These are phyloP conservation scores for Wickerhamomyces strasburgensis DNA, from an alignment of 805 yeast genomes.

Conservation along the genomic window DNA sequence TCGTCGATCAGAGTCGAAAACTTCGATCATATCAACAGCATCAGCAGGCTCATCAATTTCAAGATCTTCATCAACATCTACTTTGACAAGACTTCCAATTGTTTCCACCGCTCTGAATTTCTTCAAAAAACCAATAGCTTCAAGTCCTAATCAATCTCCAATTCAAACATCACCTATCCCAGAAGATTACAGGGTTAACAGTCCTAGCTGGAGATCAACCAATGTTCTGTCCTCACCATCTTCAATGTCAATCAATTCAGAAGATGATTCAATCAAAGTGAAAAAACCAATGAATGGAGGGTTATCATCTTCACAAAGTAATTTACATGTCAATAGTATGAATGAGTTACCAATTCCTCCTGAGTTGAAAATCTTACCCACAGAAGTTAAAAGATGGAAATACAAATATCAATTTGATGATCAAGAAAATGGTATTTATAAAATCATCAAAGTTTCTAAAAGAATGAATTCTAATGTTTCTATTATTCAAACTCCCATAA, in stretches of 20 bases:
- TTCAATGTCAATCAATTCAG: conserved; percentile 20
- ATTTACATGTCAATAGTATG: conserved; percentile 14
- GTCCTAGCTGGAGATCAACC: conserved; percentile 13
- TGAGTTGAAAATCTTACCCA: conserved; percentile 38
- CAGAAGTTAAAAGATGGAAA: conserved; percentile 41
- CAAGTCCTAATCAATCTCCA: conserved; percentile 7
- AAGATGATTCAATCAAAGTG: conserved; percentile 17
- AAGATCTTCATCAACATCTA: conserved; percentile 16
- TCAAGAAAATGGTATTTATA: background rate
- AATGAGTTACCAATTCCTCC: conserved; percentile 36
- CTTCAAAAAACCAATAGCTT: conserved; percentile 17
- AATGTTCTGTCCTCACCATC: conserved; percentile 14
- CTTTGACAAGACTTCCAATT: conserved; percentile 20
- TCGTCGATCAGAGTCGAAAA: conserved; percentile 1
- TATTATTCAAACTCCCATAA: too few relatives aligned
- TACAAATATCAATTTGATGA: conserved; percentile 36
- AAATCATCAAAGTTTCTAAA: conserved; percentile 14
- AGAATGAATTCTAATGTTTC: conserved; percentile 5
- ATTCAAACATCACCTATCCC: conserved; percentile 4
- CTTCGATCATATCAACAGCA: conserved; percentile 6
- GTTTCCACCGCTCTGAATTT: conserved; percentile 22
- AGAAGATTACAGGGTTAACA: conserved; percentile 7
- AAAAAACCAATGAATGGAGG: conserved; percentile 4
- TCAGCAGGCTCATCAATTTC: conserved; percentile 6
- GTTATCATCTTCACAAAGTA: too few relatives aligned